phyloP scores from a whole-genome alignment of 129 eudicot species.

The Sambucus nigra region DNA sequence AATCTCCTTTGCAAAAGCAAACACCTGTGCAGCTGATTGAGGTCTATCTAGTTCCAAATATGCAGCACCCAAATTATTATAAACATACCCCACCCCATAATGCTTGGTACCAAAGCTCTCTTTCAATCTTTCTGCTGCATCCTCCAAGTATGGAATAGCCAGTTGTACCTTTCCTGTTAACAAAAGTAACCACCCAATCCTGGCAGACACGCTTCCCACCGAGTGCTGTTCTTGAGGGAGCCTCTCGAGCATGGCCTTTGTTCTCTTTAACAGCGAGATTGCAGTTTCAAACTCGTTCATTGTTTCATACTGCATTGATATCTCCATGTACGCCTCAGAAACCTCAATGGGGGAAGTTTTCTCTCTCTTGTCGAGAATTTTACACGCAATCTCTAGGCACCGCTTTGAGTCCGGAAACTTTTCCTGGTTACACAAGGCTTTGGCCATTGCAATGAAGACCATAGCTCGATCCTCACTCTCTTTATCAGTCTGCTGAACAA shows the following conservation, averaged over 20 bases:
- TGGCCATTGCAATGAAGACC: constrained; percentile 73
- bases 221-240: constrained; percentile 78
- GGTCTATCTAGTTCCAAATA: constrained; percentile 79
- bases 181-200: constrained; percentile 79
- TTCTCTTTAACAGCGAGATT: constrained; percentile 64
- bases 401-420: constrained; percentile 58
- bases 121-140: constrained; percentile 73
- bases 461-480: constrained; percentile 76
- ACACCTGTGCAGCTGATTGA: constrained; percentile 87
- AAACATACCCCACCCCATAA: constrained; percentile 79
- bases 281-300: constrained; percentile 80
- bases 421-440: constrained; percentile 67
- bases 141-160: constrained; percentile 75
- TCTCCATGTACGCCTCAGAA: constrained; percentile 71
- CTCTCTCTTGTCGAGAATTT: constrained; percentile 55
- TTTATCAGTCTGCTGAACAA: constrained; percentile 67
- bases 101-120: constrained; percentile 87
- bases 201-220: constrained; percentile 75
- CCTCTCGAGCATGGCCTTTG: constrained; percentile 65
- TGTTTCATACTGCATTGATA: constrained; percentile 73
- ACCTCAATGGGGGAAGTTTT: constrained; percentile 37
- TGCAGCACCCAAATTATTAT: constrained; percentile 84
- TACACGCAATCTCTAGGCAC: constrained; percentile 68
- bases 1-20: constrained; percentile 82
- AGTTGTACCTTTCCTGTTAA: constrained; percentile 68